Conservation (phyloP, 306 rosid species). For the Glycine tomentella region DNA sequence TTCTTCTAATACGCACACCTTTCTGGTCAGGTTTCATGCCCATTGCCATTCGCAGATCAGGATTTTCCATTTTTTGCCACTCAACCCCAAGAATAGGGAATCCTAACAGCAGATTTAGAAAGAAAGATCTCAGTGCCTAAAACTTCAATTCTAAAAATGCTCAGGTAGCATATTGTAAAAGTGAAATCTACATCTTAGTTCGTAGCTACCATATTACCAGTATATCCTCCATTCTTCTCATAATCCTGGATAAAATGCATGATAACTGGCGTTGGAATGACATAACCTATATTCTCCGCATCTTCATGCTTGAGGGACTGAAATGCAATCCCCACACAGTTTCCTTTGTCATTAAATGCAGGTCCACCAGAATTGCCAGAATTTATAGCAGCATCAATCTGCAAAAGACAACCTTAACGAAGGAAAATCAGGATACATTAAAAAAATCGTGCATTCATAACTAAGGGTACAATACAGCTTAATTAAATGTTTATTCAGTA, state of each 20-base stretch:
- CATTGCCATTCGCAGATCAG: constrained; percentile 80
- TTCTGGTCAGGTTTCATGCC: constrained; percentile 91
- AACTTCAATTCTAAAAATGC: constrained; percentile 11
- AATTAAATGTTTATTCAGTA: background rate
- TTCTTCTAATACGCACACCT: constrained; percentile 94
- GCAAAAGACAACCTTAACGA: constrained; percentile 43
- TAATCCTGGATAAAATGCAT: constrained; percentile 91
- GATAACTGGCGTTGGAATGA: constrained; percentile 97
- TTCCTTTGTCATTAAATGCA: constrained; percentile 91
- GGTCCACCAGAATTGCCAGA: constrained; percentile 99
- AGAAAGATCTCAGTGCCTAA: constrained; percentile 28
- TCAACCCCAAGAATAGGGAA: constrained; percentile 95
- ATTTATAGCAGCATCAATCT: constrained; percentile 98
- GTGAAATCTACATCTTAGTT: constrained; percentile 40
- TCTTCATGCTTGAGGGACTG: constrained; percentile 97
- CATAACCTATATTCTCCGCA: constrained; percentile 92
- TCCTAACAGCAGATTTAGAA: constrained; percentile 59
- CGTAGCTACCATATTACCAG: constrained; percentile 61
- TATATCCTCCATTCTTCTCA: constrained; percentile 87
- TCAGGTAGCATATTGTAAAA: constrained; percentile 34
- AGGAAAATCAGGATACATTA: constrained; percentile 24
- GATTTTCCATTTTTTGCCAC: constrained; percentile 99
- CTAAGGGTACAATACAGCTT: background rate
- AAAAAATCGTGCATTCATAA: background rate
- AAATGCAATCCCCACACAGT: constrained; percentile 97